Percentiles rank a stretch among this genome's conserved stretches.
These are phyloP conservation scores for Penicillium egyptiacum DNA, from an alignment of 495 filamentous ascomycete species.

Conservation along the genomic window DNA sequence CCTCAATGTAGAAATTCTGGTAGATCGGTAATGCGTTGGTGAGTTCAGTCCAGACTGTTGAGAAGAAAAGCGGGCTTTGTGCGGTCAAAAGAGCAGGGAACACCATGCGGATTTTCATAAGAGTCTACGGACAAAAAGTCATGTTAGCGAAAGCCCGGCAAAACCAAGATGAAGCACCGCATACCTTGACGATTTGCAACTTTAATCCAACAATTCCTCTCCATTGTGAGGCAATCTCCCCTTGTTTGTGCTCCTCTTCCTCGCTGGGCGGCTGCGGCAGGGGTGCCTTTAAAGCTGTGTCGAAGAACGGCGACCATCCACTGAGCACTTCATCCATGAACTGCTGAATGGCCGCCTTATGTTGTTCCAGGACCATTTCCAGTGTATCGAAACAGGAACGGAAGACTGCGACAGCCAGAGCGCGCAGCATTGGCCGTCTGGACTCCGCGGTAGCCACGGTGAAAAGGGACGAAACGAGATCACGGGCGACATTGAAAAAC, in stretches of 20 bases:
- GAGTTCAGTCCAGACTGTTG: constrained; percentile 82
- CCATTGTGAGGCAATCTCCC: constrained; percentile 55
- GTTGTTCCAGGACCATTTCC: constrained; percentile 91
- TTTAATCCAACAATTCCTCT: constrained; percentile 83
- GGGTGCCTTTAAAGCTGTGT: constrained; percentile 65
- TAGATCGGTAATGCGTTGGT: constrained; percentile 68
- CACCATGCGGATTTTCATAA: constrained; percentile 83
- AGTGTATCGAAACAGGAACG: constrained; percentile 88
- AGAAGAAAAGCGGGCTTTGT: constrained; percentile 77
- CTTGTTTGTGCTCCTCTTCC: constrained; percentile 54
- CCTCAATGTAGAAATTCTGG: constrained; percentile 76
- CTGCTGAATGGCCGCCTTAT: constrained; percentile 75
- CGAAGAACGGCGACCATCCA: constrained; percentile 86
- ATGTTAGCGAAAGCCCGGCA: constrained; percentile 10
- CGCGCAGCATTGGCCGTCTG: constrained; percentile 72
- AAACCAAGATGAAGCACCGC: not conserved
- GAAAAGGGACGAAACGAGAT: constrained; percentile 79
- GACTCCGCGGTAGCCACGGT: constrained; percentile 72
- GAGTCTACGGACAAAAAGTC: constrained; percentile 51
- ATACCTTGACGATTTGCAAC: constrained; percentile 78
- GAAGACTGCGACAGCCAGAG: constrained; percentile 85
- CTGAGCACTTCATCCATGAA: constrained; percentile 84
- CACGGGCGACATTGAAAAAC: constrained; percentile 82
- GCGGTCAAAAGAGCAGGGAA: constrained; percentile 80
- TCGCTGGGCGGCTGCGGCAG: constrained; percentile 64